Evolutionary conservation across 306 rosid genomes (phyloP).

Genomic region (barrel medic (Medicago truncatula)): MtrunA17r5.0-ANR NC_053048.1:40047501-40048000

Average conservation of each 20-base stretch:
- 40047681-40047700: conserved; percentile 99
- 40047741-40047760: conserved; percentile 97
- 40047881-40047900: not conserved
- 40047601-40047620: conserved; percentile 20
- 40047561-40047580: conserved; percentile 44
- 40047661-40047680: conserved; percentile 99
- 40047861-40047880: not conserved
- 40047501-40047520: conserved; percentile 98
- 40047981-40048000: conserved; percentile 7
- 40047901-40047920: not conserved
- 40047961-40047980: not conserved
- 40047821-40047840: conserved; percentile 21
- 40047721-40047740: conserved; percentile 94
- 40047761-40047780: conserved; percentile 88
- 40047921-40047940: no score
- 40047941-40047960: no score
- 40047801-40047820: conserved; percentile 25
- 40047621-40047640: conserved; percentile 61
- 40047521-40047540: conserved; percentile 97
- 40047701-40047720: conserved; percentile 99
- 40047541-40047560: conserved; percentile 96
- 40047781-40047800: conserved; percentile 36
- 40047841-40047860: conserved; percentile 2
- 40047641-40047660: conserved; percentile 98
- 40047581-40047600: conserved; percentile 15